Evolutionary conservation across 2,329 filamentous ascomycete species (phyloP).

Genomic region (Madurella fahalii): DNA sequence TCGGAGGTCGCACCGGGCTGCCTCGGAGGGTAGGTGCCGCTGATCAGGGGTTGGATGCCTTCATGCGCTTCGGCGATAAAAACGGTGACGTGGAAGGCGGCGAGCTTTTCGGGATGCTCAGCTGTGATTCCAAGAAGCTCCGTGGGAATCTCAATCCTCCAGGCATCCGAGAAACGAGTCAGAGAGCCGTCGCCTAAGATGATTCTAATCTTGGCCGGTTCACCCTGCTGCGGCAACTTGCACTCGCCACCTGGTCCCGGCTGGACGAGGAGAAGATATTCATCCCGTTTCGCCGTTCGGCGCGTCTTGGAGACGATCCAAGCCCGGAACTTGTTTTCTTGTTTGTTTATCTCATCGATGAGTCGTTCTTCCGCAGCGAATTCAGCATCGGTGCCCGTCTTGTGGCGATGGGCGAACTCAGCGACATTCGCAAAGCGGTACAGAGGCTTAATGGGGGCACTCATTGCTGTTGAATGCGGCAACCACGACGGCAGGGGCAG

Average conservation of each 20-base stretch:
- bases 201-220: constrained; percentile 4
- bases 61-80: constrained; percentile 1
- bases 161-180: constrained; percentile 6
- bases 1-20: background rate
- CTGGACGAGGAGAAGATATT: constrained; percentile 9
- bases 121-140: background rate
- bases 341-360: constrained; percentile 6
- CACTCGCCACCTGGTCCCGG: constrained; percentile 2
- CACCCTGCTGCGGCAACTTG: constrained; percentile 2
- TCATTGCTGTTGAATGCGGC: background rate
- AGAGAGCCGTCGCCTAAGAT: background rate
- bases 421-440: constrained; percentile 1
- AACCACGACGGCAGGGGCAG: background rate
- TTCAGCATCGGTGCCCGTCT: constrained; percentile 11
- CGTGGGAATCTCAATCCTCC: constrained; percentile 4
- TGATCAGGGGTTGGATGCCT: background rate
- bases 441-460: background rate
- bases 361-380: background rate
- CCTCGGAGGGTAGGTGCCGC: background rate
- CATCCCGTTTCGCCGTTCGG: constrained; percentile 6
- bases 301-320: constrained; percentile 9
- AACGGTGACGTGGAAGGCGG: constrained; percentile 4
- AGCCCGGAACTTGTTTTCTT: constrained; percentile 3
- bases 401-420: constrained; percentile 10
- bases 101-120: background rate